These are phyloP conservation scores for Tilletia walkeri DNA, from an alignment of 1,284 basidiomycete genomes.

Conservation along the genomic window DNA sequence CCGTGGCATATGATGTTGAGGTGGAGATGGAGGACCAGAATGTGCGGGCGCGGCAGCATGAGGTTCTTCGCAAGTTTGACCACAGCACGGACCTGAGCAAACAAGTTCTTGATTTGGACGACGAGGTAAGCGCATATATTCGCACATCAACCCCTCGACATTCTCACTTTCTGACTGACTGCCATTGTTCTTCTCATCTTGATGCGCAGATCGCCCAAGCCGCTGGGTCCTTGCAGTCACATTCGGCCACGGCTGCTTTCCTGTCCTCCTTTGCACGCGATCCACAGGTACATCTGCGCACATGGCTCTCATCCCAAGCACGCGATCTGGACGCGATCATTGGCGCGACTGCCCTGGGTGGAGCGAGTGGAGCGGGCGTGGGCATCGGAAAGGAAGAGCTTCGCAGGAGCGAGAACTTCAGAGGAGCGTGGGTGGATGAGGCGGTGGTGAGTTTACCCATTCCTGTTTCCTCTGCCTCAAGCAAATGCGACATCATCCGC, in stretches of 20 bases:
- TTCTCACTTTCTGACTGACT: neutral
- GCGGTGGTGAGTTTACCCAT: constrained; percentile 31
- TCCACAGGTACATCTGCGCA: constrained; percentile 78
- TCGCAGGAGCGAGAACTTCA: constrained; percentile 82
- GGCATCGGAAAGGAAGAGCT: constrained; percentile 80
- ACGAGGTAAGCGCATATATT: constrained; percentile 65
- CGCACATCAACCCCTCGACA: neutral
- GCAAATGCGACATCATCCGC: too few species aligned
- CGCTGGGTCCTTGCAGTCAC: constrained; percentile 69
- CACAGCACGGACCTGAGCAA: constrained; percentile 65
- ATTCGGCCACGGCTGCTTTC: constrained; percentile 82
- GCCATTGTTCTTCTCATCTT: neutral
- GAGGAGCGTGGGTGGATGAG: constrained; percentile 71
- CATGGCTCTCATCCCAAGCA: constrained; percentile 86
- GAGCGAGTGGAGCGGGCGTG: constrained; percentile 61
- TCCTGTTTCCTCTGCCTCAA: neutral
- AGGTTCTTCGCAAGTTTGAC: constrained; percentile 70
- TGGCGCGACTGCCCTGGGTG: constrained; percentile 61
- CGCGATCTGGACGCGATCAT: constrained; percentile 83
- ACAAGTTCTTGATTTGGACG: constrained; percentile 75
- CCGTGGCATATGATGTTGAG: constrained; percentile 77
- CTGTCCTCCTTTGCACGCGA: constrained; percentile 77
- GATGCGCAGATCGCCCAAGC: constrained; percentile 47
- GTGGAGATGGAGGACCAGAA: constrained; percentile 80
- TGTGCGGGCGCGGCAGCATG: constrained; percentile 72